Conservation (phyloP, 192 early-diverging fungal genomes). For the Spinellus fusiger region DNA sequence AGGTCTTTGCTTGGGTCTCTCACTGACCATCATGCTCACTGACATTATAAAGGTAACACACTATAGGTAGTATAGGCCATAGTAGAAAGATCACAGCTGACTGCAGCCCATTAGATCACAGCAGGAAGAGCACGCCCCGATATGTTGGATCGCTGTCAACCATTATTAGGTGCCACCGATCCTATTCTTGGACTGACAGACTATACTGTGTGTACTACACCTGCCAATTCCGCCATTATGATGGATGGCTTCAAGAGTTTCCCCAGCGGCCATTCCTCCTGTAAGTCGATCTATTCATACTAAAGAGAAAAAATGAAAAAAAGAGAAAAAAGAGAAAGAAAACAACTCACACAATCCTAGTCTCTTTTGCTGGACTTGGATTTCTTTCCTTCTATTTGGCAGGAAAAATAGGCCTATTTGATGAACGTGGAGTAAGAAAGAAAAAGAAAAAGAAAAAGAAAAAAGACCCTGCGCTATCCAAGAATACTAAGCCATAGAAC, state of each 20-base stretch:
- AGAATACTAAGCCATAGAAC: neutral
- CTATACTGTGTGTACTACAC: conserved; percentile 51
- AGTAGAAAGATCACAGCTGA: neutral
- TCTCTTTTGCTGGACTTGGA: conserved; percentile 67
- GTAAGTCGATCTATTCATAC: too few relatives aligned
- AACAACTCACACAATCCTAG: conserved; percentile 12
- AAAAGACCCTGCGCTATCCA: neutral
- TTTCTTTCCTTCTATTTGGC: conserved; percentile 65
- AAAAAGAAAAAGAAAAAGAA: neutral
- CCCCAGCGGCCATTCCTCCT: conserved; percentile 83
- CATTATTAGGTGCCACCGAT: conserved; percentile 30
- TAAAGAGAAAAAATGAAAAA: too few relatives aligned
- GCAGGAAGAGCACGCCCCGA: conserved; percentile 49
- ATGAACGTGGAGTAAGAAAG: conserved; percentile 41
- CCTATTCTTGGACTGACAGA: conserved; percentile 53
- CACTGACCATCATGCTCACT: conserved; percentile 41
- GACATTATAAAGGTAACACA: conserved; percentile 37
- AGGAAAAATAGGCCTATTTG: conserved; percentile 67
- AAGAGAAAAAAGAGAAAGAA: neutral
- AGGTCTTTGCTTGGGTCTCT: conserved; percentile 40
- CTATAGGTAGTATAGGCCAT: neutral
- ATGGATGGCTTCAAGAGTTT: conserved; percentile 82
- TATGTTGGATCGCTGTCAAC: conserved; percentile 45
- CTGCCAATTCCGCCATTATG: conserved; percentile 40
- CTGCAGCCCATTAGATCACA: conserved; percentile 21